Conservation (phyloP, 345 rosid species). For the Populus ilicifolia region DNA sequence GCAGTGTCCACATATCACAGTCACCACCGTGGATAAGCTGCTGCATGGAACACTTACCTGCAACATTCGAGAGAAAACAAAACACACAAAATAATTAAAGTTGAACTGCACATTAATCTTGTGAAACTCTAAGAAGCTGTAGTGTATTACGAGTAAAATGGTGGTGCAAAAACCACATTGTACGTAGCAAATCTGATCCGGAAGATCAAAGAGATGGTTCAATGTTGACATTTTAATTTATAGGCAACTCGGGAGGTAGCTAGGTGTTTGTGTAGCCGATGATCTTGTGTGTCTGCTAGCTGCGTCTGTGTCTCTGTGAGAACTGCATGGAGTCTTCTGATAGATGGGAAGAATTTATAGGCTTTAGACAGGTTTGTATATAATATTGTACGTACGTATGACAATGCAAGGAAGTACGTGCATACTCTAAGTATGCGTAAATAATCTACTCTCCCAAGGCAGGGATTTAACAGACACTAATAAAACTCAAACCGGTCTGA, state of each 20-base stretch:
- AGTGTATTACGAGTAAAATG: slow-evolving; percentile 60
- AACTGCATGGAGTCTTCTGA: slow-evolving; percentile 15
- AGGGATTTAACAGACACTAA: not conserved
- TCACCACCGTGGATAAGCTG: slow-evolving; percentile 82
- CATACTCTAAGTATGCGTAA: not conserved
- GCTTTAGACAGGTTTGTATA: not conserved
- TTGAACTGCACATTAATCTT: not conserved
- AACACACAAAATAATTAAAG: not conserved
- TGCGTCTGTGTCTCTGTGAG: not conserved
- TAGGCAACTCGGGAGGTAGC: not conserved
- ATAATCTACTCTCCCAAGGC: not conserved
- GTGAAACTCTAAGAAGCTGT: not conserved
- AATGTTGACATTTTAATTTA: slow-evolving; percentile 44
- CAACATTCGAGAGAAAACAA: not conserved
- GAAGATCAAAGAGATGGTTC: slow-evolving; percentile 63
- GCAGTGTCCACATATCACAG: slow-evolving; percentile 97
- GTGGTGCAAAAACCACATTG: slow-evolving; percentile 94
- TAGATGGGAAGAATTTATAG: slow-evolving; percentile 17
- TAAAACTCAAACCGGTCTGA: too few species aligned
- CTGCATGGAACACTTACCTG: slow-evolving; percentile 92
- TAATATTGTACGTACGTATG: not conserved
- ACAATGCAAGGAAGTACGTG: not conserved
- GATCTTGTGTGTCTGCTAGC: too few species aligned
- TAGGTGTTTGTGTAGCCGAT: not conserved
- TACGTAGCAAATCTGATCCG: slow-evolving; percentile 94